A percentile compares a stretch with the other conserved stretches of the same genome.
These are phyloP conservation scores for Melocanna baccifera DNA, from an alignment of 176 grass and related monocot genomes.

Conservation along the genomic window DNA sequence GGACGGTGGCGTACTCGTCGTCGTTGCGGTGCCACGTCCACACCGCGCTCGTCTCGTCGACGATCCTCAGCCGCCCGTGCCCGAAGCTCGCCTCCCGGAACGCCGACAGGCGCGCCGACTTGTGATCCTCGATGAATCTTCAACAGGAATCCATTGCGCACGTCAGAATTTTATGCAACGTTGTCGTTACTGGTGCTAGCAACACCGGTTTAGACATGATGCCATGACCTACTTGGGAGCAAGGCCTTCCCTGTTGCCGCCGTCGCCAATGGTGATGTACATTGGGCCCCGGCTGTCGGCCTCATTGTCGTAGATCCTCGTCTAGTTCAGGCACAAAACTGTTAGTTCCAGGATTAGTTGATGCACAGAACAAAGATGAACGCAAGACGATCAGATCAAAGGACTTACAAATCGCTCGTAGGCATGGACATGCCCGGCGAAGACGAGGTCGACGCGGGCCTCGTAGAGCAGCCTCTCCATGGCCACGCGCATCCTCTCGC, in stretches of 20 bases:
- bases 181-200: too few relatives aligned
- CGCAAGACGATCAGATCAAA: neutral
- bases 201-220: neutral
- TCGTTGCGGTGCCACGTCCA: slow-evolving; percentile 90
- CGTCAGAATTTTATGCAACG: too few relatives aligned
- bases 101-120: slow-evolving; percentile 49
- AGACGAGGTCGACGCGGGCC: slow-evolving; percentile 58
- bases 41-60: slow-evolving; percentile 50
- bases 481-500: slow-evolving; percentile 58
- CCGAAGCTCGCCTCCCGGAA: slow-evolving; percentile 87
- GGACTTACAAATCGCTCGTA: slow-evolving; percentile 67
- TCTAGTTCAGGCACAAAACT: neutral
- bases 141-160: neutral
- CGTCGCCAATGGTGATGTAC: slow-evolving; percentile 77
- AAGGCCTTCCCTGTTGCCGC: slow-evolving; percentile 62
- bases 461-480: slow-evolving; percentile 57
- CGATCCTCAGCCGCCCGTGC: slow-evolving; percentile 52
- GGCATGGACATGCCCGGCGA: slow-evolving; percentile 76
- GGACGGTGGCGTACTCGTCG: slow-evolving; percentile 40
- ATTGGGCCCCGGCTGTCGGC: slow-evolving; percentile 47
- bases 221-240: slow-evolving; percentile 46
- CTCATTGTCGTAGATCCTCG: slow-evolving; percentile 40
- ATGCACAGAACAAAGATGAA: neutral
- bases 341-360: neutral
- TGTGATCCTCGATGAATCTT: slow-evolving; percentile 51